These are phyloP conservation scores for Starmerella gropengiesseri DNA, from an alignment of 805 yeast genomes.

Conservation along the genomic window DNA sequence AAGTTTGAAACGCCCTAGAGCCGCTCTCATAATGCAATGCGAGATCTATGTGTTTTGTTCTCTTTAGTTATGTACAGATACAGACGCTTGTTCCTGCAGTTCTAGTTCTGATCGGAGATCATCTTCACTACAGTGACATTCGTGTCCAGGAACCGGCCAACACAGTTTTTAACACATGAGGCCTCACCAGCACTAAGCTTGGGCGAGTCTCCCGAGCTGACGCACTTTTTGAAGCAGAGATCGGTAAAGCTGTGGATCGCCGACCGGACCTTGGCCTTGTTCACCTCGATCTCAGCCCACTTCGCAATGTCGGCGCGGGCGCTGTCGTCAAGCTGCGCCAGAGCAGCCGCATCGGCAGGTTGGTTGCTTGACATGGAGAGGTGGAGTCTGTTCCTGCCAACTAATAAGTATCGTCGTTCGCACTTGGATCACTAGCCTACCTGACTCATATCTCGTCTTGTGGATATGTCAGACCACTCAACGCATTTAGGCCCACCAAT, in stretches of 20 bases:
- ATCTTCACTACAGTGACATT: constrained; percentile 68
- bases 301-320: constrained; percentile 63
- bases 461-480: no score
- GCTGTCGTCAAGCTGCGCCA: constrained; percentile 43
- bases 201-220: constrained; percentile 32
- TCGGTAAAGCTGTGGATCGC: constrained; percentile 81
- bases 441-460: no score
- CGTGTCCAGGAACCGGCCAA: constrained; percentile 76
- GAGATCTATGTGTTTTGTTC: no score
- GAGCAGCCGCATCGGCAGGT: constrained; percentile 25
- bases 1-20: no score
- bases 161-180: constrained; percentile 65
- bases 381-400: no score
- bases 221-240: constrained; percentile 81
- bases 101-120: constrained; percentile 10
- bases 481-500: no score
- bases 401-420: no score
- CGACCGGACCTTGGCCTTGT: constrained; percentile 69
- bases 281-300: constrained; percentile 72
- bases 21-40: no score
- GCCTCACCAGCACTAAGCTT: constrained; percentile 52
- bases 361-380: constrained; percentile 3
- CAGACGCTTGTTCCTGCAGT: no score
- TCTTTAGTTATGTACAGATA: no score
- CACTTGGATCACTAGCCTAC: no score